Evolutionary conservation across 768 basidiomycete genomes (phyloP).

Genomic region (Rhizopogon roseolus): DNA sequence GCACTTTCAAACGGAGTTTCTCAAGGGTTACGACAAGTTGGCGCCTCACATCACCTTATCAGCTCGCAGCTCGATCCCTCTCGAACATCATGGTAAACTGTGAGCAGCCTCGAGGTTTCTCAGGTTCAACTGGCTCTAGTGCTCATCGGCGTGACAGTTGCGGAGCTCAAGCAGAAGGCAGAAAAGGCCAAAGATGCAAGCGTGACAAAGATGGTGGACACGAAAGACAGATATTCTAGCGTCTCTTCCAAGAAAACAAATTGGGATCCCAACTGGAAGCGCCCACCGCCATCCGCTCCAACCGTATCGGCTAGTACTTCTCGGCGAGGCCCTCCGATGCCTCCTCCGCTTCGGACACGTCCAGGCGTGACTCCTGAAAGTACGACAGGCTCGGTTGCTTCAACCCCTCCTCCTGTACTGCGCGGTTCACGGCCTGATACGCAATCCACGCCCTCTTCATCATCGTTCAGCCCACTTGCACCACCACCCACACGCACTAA

Average conservation of each 20-base stretch:
- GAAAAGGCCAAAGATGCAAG: conserved; percentile 54
- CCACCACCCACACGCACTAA: conserved; percentile 24
- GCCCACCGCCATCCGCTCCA: conserved; percentile 35
- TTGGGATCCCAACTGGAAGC: conserved; percentile 55
- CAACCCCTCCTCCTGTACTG: conserved; percentile 13
- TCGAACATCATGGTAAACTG: conserved; percentile 22
- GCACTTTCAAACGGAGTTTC: too few relatives aligned
- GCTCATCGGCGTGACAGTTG: conserved; percentile 33
- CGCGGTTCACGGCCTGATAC: conserved; percentile 10
- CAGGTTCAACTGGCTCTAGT: neutral
- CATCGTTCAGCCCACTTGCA: conserved; percentile 11
- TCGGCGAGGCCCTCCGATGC: conserved; percentile 20
- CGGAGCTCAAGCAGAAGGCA: conserved; percentile 65
- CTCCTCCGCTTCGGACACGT: conserved; percentile 30
- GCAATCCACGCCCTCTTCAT: conserved; percentile 8
- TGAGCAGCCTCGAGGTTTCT: conserved; percentile 11
- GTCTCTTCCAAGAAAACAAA: conserved; percentile 55
- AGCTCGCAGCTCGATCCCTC: neutral
- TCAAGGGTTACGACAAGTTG: too few relatives aligned
- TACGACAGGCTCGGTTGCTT: conserved; percentile 13
- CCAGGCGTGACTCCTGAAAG: conserved; percentile 3
- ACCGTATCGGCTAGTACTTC: conserved; percentile 6
- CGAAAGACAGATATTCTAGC: conserved; percentile 53
- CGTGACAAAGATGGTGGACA: conserved; percentile 46
- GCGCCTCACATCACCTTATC: too few relatives aligned